A percentile compares a stretch with the other conserved stretches of the same genome.
Conservation (phyloP, 352 stramenopile genomes). For the Phytophthora fragariae region DNA sequence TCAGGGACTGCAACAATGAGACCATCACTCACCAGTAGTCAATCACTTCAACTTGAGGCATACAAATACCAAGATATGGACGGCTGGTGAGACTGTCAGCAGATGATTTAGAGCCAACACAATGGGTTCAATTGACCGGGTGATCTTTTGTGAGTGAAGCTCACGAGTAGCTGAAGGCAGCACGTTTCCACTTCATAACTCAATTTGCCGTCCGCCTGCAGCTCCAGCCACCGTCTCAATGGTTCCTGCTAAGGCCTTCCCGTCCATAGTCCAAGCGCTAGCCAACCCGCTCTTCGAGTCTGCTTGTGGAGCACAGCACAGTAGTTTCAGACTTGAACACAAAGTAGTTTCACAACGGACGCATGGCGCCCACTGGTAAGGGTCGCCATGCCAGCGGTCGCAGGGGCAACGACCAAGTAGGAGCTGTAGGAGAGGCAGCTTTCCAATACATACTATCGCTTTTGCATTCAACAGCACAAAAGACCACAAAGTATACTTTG, state of each 20-base stretch:
- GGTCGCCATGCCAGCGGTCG: too few relatives aligned
- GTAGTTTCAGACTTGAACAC: too few relatives aligned
- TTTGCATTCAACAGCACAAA: too few relatives aligned
- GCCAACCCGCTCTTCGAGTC: slow-evolving; percentile 26
- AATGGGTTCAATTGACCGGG: not conserved
- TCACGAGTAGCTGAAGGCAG: not conserved
- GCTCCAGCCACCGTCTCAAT: not conserved
- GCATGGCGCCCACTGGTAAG: too few relatives aligned
- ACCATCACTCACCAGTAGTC: slow-evolving; percentile 1
- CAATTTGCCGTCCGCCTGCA: slow-evolving; percentile 9
- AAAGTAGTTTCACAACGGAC: too few relatives aligned
- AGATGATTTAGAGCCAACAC: not conserved
- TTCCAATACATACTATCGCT: too few relatives aligned
- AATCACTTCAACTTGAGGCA: slow-evolving; percentile 8
- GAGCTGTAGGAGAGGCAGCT: too few relatives aligned
- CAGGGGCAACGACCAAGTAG: too few relatives aligned
- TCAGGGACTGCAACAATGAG: not conserved
- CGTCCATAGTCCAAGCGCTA: slow-evolving; percentile 22
- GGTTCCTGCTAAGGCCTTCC: slow-evolving; percentile 20
- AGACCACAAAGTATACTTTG: too few relatives aligned
- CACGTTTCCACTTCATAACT: slow-evolving; percentile 4
- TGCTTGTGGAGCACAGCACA: too few relatives aligned
- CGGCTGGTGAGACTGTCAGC: not conserved
- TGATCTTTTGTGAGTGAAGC: slow-evolving; percentile 1
- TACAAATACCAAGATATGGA: slow-evolving; percentile 13